phyloP scores from a whole-genome alignment of 1,284 basidiomycete genomes.

The Coniferiporia weirii region DNA sequence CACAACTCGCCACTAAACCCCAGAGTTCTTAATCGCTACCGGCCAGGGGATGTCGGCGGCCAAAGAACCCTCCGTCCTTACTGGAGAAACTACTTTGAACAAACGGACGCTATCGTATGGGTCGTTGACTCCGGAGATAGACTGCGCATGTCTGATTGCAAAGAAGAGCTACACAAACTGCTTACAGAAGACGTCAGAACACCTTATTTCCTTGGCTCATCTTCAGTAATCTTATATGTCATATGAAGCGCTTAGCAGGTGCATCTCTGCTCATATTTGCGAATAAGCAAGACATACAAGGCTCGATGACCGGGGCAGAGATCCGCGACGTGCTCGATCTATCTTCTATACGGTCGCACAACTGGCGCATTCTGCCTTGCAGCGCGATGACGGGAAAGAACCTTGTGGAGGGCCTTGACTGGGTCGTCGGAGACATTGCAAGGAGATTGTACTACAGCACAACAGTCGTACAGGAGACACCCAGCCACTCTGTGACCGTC shows the following conservation, averaged over 20 bases:
- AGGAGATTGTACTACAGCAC: slow-evolving; percentile 66
- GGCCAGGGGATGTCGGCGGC: slow-evolving; percentile 96
- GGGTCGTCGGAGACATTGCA: slow-evolving; percentile 92
- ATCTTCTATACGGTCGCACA: slow-evolving; percentile 74
- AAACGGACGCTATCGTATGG: slow-evolving; percentile 98
- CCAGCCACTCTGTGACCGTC: background rate
- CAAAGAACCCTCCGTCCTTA: slow-evolving; percentile 94
- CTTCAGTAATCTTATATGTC: slow-evolving; percentile 13
- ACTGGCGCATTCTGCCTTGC: slow-evolving; percentile 89
- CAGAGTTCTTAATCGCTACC: background rate
- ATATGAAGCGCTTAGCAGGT: slow-evolving; percentile 76
- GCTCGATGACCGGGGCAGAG: slow-evolving; percentile 78
- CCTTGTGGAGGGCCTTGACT: slow-evolving; percentile 82
- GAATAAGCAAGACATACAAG: slow-evolving; percentile 97
- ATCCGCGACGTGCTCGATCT: slow-evolving; percentile 79
- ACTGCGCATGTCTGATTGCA: slow-evolving; percentile 86
- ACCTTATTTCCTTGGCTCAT: slow-evolving; percentile 18
- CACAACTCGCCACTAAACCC: background rate
- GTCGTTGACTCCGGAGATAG: slow-evolving; percentile 95
- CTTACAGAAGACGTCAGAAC: slow-evolving; percentile 86
- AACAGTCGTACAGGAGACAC: slow-evolving; percentile 7
- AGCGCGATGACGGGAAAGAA: slow-evolving; percentile 89
- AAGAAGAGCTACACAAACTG: slow-evolving; percentile 79
- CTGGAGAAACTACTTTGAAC: slow-evolving; percentile 99
- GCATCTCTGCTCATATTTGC: slow-evolving; percentile 95